Evolutionary conservation across 345 rosid genomes (phyloP).

Genomic region (Murraya paniculata): DNA sequence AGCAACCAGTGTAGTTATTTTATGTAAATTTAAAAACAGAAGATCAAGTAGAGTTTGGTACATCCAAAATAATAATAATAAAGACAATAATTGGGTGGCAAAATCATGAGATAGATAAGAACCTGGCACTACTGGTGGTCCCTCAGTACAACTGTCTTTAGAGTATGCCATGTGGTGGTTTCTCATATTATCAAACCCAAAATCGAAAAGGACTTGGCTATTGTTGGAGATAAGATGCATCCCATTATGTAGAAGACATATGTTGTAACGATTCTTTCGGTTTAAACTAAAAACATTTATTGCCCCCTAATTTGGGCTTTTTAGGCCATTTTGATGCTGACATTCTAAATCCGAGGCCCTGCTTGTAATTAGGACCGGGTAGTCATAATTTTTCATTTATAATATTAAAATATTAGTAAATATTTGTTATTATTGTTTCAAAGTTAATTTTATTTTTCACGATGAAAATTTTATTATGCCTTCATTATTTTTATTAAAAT

Average conservation of each 20-base stretch:
- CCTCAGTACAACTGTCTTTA: not conserved
- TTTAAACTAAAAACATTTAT: not conserved
- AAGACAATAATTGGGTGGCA: not conserved
- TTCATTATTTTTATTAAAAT: no score
- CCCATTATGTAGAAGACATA: not conserved
- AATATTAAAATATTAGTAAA: no score
- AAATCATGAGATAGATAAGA: constrained; percentile 4
- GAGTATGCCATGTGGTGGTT: constrained; percentile 10
- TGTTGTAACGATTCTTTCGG: no score
- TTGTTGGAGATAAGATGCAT: constrained; percentile 15
- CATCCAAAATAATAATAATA: no score
- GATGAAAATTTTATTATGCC: no score
- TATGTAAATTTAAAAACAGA: not conserved
- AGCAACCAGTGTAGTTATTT: not conserved
- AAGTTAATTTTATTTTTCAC: no score
- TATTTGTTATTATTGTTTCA: no score
- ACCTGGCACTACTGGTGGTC: constrained; percentile 8
- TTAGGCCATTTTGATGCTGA: constrained; percentile 2
- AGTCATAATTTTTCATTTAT: no score
- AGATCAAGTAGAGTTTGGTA: not conserved
- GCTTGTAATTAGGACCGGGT: no score
- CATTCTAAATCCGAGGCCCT: not conserved
- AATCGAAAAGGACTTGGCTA: not conserved
- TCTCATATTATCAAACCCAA: not conserved
- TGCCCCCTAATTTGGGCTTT: not conserved